These are phyloP conservation scores for Solanum sitiens DNA, from an alignment of 257 asterid genomes.

Conservation along the genomic window DNA sequence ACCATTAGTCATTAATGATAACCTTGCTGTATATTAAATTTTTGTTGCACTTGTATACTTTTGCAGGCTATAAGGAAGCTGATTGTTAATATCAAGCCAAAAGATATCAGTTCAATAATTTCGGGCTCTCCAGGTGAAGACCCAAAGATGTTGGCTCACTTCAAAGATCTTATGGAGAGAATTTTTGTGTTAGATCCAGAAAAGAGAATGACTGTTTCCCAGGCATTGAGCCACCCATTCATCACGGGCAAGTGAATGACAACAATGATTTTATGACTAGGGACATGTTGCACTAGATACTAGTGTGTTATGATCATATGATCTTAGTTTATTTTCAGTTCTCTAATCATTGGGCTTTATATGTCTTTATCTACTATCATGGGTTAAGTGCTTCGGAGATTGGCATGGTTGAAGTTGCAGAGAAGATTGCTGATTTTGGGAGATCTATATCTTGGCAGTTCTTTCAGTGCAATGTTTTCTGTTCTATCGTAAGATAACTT, in stretches of 20 bases:
- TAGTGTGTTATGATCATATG: slow-evolving; percentile 46
- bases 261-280: slow-evolving; percentile 75
- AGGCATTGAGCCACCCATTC: slow-evolving; percentile 98
- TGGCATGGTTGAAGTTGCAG: slow-evolving; percentile 43
- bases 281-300: slow-evolving; percentile 63
- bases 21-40: not conserved
- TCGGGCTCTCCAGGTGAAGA: slow-evolving; percentile 89
- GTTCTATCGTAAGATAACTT: slow-evolving; percentile 97
- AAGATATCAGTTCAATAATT: slow-evolving; percentile 75
- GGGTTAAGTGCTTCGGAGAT: slow-evolving; percentile 50
- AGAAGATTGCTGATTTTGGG: slow-evolving; percentile 40
- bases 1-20: not conserved
- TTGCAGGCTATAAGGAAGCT: slow-evolving; percentile 76
- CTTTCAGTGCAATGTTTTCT: slow-evolving; percentile 91
- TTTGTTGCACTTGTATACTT: slow-evolving; percentile 3
- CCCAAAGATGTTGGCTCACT: slow-evolving; percentile 78
- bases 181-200: slow-evolving; percentile 91
- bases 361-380: slow-evolving; percentile 56
- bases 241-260: slow-evolving; percentile 99
- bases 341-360: slow-evolving; percentile 74
- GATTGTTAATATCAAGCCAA: slow-evolving; percentile 75
- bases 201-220: slow-evolving; percentile 86
- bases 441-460: slow-evolving; percentile 61
- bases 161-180: slow-evolving; percentile 90
- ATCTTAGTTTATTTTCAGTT: slow-evolving; percentile 41